Percentiles rank a stretch among this genome's conserved stretches.
Conservation (phyloP, 768 basidiomycete genomes). For the Rossbeevera mucosa region DNA sequence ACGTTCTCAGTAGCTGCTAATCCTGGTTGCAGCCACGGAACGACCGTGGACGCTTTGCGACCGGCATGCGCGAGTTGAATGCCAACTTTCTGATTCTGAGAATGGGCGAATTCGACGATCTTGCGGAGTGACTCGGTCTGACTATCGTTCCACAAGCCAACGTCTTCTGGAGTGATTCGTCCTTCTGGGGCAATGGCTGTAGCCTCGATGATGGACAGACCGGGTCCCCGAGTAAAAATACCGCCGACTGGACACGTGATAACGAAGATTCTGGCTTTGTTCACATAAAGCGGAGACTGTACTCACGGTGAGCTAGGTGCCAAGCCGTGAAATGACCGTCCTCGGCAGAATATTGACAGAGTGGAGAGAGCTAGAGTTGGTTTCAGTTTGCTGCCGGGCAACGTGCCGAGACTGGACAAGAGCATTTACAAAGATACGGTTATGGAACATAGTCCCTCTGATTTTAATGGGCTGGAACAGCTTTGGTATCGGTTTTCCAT, state of each 20-base stretch:
- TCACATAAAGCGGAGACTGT: neutral
- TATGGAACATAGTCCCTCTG: constrained; percentile 48
- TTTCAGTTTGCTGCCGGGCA: neutral
- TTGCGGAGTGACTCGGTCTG: constrained; percentile 45
- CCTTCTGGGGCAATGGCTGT: constrained; percentile 57
- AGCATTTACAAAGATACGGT: constrained; percentile 47
- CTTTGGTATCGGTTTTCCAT: constrained; percentile 37
- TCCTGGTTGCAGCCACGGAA: constrained; percentile 53
- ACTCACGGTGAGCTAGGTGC: constrained; percentile 49
- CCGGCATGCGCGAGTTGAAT: constrained; percentile 78
- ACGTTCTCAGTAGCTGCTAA: constrained; percentile 32
- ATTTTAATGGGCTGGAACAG: constrained; percentile 56
- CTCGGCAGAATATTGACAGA: constrained; percentile 58
- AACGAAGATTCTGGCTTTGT: neutral
- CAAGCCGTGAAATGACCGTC: constrained; percentile 50
- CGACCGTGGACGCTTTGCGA: constrained; percentile 62
- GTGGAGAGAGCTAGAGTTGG: constrained; percentile 41
- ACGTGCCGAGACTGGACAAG: neutral
- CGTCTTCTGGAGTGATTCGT: constrained; percentile 63
- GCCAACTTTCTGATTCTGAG: constrained; percentile 62
- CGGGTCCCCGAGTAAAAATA: constrained; percentile 49
- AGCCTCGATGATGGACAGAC: constrained; percentile 61
- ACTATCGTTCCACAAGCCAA: constrained; percentile 59
- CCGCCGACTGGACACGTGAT: constrained; percentile 31
- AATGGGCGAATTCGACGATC: constrained; percentile 69